Conservation (phyloP, 176 grass and related monocot species). For the Saccharum officinarum region DNA sequence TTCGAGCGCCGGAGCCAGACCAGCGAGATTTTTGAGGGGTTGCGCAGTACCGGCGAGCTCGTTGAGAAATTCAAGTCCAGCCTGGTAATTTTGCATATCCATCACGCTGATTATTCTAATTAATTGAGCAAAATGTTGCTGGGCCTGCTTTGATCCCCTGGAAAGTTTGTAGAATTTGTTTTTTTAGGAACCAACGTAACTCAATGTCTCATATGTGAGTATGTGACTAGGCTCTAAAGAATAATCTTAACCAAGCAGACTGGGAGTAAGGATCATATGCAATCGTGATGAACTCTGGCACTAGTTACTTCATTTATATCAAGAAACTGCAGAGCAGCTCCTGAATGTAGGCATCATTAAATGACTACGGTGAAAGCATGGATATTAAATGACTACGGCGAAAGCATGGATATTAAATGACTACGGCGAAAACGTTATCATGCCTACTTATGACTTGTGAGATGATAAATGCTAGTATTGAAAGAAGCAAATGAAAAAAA, state of each 20-base stretch:
- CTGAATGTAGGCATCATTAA: neutral
- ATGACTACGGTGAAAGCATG: neutral
- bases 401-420: neutral
- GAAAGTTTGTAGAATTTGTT: neutral
- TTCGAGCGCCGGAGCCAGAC: constrained; percentile 64
- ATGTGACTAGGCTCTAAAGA: neutral
- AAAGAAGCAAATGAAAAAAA: neutral
- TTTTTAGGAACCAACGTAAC: neutral
- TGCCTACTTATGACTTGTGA: neutral
- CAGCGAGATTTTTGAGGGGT: constrained; percentile 52
- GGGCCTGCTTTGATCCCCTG: neutral
- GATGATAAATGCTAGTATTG: neutral
- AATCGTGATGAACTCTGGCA: neutral
- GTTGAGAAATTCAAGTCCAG: constrained; percentile 77
- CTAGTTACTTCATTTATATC: constrained; percentile 2
- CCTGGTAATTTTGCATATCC: constrained; percentile 44
- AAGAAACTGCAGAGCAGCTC: neutral
- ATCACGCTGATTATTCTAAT: neutral
- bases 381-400: neutral
- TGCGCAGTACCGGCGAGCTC: constrained; percentile 51
- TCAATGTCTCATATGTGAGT: neutral
- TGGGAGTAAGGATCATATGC: neutral
- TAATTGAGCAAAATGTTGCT: neutral
- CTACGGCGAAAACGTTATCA: neutral
- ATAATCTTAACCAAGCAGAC: neutral